Evolutionary conservation across 2,329 filamentous ascomycete genomes (phyloP).

Genomic region (Aureobasidium pullulans): DNA sequence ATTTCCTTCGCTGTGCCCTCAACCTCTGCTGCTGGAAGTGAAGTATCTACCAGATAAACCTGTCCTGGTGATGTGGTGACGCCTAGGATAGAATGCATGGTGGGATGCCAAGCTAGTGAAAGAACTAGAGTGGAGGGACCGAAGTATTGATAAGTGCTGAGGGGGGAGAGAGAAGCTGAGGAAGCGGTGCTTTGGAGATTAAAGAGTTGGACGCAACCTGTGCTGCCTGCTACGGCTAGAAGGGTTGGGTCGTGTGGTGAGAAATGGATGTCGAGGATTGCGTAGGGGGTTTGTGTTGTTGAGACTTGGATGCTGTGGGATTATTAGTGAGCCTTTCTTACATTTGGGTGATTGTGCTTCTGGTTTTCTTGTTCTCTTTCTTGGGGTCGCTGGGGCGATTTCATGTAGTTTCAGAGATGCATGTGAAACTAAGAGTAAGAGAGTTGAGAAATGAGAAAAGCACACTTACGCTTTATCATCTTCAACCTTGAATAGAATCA

Average conservation of each 20-base stretch:
- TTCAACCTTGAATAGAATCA: conserved; percentile 57
- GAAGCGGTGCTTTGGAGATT: conserved; percentile 29
- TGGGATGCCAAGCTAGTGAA: conserved; percentile 67
- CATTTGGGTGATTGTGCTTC: background rate
- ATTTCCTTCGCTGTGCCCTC: conserved; percentile 19
- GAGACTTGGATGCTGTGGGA: conserved; percentile 18
- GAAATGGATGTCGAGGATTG: conserved; percentile 82
- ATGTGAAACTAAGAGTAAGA: too few species aligned
- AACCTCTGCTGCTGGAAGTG: background rate
- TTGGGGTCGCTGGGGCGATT: background rate
- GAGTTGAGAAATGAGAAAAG: background rate
- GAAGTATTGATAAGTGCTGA: conserved; percentile 43
- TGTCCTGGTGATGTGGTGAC: conserved; percentile 64
- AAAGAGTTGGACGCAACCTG: conserved; percentile 62
- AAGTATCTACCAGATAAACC: conserved; percentile 36
- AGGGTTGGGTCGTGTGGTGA: conserved; percentile 46
- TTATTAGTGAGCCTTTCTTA: background rate
- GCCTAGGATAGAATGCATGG: conserved; percentile 48
- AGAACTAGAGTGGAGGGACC: conserved; percentile 58
- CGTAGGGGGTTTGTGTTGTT: conserved; percentile 57
- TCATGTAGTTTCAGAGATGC: too few species aligned
- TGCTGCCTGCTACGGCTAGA: conserved; percentile 72
- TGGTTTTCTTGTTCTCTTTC: background rate
- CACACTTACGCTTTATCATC: conserved; percentile 49
- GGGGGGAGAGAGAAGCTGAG: conserved; percentile 23